Percentiles rank a stretch among this genome's conserved stretches.
Evolutionary conservation across 768 basidiomycete species (phyloP).

Genomic region (Myochromella boudieri): DNA sequence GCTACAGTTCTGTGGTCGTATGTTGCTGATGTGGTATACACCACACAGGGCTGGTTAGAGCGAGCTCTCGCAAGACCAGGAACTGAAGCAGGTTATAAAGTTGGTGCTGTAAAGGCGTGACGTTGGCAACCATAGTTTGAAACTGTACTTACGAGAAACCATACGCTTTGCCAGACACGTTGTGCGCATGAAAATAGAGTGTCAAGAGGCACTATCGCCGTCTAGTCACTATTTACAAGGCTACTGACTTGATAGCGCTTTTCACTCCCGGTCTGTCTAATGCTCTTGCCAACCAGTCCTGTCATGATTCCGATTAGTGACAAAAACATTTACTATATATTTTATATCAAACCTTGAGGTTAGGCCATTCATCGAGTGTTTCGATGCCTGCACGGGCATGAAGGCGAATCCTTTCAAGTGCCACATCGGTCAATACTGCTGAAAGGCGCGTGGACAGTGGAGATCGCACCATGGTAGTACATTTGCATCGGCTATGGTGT

Average conservation of each 20-base stretch:
- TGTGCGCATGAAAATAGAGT: too few relatives aligned
- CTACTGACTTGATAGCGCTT: slow-evolving; percentile 12
- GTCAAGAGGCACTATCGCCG: too few relatives aligned
- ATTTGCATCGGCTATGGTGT: slow-evolving; percentile 74
- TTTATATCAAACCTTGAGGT: slow-evolving; percentile 16
- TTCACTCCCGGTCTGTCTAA: slow-evolving; percentile 16
- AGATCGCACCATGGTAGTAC: slow-evolving; percentile 54
- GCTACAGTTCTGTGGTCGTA: neutral
- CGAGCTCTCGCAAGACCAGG: slow-evolving; percentile 21
- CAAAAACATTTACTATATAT: neutral
- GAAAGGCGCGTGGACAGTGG: neutral
- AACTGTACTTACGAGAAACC: too few relatives aligned
- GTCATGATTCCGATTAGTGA: neutral
- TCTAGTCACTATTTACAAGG: too few relatives aligned
- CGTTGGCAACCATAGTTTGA: too few relatives aligned
- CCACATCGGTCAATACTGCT: neutral
- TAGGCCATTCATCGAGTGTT: slow-evolving; percentile 19
- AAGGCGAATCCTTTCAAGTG: slow-evolving; percentile 48
- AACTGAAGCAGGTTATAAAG: slow-evolving; percentile 18
- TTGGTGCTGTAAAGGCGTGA: too few relatives aligned
- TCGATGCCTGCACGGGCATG: slow-evolving; percentile 38
- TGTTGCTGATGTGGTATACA: neutral
- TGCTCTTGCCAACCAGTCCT: slow-evolving; percentile 16
- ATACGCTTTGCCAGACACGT: too few relatives aligned
- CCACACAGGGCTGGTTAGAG: slow-evolving; percentile 22